A percentile compares a stretch with the other conserved stretches of the same genome.
phyloP scores from a whole-genome alignment of 305 asterid species.

The Withania somnifera region DNA sequence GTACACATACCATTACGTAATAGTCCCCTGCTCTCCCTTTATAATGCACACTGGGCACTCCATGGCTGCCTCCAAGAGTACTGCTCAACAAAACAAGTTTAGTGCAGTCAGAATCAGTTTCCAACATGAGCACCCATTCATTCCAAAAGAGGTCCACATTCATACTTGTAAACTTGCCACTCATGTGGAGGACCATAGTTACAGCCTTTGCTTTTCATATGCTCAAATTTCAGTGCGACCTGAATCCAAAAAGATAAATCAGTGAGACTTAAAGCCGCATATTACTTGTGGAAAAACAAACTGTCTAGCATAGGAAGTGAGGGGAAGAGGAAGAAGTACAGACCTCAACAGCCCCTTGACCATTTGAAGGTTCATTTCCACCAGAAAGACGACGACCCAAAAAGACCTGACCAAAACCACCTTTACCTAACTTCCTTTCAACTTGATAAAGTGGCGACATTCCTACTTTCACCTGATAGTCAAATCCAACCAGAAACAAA shows the following conservation, averaged over 20 bases:
- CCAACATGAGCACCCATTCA: neutral
- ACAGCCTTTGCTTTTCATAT: conserved; percentile 14
- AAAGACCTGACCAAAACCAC: conserved; percentile 17
- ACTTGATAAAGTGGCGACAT: conserved; percentile 5
- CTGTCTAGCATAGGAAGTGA: neutral
- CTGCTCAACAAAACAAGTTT: conserved; percentile 2
- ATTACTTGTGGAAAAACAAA: conserved; percentile 1
- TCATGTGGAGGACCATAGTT: conserved; percentile 15
- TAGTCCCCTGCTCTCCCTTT: conserved; percentile 15
- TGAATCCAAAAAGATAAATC: neutral
- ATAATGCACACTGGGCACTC: conserved; percentile 10
- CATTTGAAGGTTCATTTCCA: neutral
- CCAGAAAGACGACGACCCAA: conserved; percentile 7
- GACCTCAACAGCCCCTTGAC: conserved; percentile 12
- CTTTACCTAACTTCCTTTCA: conserved; percentile 13
- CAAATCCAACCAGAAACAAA: conserved; percentile 3
- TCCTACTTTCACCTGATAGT: conserved; percentile 11
- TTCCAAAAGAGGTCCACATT: neutral
- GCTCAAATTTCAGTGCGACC: conserved; percentile 22
- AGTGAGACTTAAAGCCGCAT: neutral
- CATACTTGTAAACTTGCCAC: conserved; percentile 23
- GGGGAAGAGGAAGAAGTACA: neutral
- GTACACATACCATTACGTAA: conserved; percentile 13
- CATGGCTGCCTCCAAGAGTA: conserved; percentile 9
- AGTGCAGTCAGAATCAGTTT: neutral